phyloP scores from a whole-genome alignment of 139 green algal genomes.

The Chlamydomonas sp. region DNA sequence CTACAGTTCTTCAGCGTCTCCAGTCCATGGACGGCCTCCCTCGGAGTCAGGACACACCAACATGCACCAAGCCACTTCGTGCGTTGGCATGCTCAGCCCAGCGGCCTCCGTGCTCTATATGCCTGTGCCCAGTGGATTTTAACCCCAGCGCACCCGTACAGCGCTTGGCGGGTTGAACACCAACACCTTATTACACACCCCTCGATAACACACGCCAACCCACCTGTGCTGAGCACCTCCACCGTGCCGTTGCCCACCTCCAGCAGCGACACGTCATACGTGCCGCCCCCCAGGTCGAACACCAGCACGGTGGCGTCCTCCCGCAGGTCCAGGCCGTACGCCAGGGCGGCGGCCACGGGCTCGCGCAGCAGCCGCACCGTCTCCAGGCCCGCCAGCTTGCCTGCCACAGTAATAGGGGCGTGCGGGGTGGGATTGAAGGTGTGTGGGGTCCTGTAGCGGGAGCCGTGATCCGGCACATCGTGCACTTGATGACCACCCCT shows the following conservation, averaged over 20 bases:
- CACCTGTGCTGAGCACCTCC: conserved; percentile 87
- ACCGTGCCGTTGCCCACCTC: conserved; percentile 87
- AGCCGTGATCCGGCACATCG: no score
- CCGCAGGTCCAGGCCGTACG: conserved; percentile 86
- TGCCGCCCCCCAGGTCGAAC: conserved; percentile 93
- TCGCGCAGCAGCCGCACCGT: conserved; percentile 86
- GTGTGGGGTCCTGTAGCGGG: not conserved
- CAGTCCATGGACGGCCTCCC: no score
- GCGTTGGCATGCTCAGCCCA: no score
- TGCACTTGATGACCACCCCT: no score
- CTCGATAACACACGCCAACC: not conserved
- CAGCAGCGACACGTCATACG: conserved; percentile 89
- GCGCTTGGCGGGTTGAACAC: no score
- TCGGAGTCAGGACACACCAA: no score
- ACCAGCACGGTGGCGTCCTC: conserved; percentile 89
- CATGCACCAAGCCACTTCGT: no score
- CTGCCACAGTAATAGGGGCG: conserved; percentile 33
- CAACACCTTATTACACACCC: no score
- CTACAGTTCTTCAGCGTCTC: no score
- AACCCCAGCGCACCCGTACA: no score
- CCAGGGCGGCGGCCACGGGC: conserved; percentile 88
- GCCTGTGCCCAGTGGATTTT: no score
- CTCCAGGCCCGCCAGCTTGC: conserved; percentile 81
- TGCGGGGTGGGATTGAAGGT: not conserved
- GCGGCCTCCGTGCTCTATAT: no score